phyloP scores from a whole-genome alignment of 2,329 filamentous ascomycete genomes.

The Fusarium falciforme region DNA sequence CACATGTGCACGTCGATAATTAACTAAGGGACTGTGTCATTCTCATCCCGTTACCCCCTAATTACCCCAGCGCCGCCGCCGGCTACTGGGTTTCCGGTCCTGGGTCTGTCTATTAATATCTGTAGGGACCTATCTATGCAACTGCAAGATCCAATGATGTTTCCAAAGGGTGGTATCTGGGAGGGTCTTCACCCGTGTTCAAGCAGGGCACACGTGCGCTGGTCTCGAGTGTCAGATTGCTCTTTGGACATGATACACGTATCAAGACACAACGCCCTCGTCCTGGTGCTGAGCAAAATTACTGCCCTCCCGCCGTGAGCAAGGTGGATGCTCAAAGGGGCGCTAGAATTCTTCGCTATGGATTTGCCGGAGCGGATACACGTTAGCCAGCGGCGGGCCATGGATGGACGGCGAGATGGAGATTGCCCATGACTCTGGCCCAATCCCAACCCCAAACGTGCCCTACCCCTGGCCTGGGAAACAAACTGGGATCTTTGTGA shows the following conservation, averaged over 20 bases:
- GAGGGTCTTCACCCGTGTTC: not conserved
- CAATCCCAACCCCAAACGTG: constrained; percentile 27
- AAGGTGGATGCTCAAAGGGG: constrained; percentile 20
- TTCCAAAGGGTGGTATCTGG: not conserved
- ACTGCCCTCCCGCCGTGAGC: not conserved
- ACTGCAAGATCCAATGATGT: not conserved
- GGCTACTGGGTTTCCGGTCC: constrained; percentile 5
- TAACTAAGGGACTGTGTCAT: not conserved
- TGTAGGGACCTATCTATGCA: not conserved
- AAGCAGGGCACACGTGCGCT: not conserved
- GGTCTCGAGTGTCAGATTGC: not conserved
- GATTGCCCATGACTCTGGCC: constrained; percentile 24
- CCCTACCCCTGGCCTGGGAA: constrained; percentile 13
- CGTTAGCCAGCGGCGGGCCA: constrained; percentile 15
- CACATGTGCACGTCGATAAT: not conserved
- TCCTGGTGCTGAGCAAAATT: not conserved
- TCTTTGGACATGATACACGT: not conserved
- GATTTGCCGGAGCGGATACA: constrained; percentile 12
- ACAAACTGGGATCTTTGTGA: constrained; percentile 7
- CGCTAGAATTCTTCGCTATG: constrained; percentile 31
- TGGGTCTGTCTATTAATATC: not conserved
- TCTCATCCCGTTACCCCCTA: constrained; percentile 24
- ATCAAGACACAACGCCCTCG: not conserved
- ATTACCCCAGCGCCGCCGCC: constrained; percentile 28
- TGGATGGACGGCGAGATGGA: constrained; percentile 26